Percentiles rank a stretch among this genome's conserved stretches.
These are phyloP conservation scores for Candolleomyces efflorescens DNA, from an alignment of 768 basidiomycete genomes.

Conservation along the genomic window DNA sequence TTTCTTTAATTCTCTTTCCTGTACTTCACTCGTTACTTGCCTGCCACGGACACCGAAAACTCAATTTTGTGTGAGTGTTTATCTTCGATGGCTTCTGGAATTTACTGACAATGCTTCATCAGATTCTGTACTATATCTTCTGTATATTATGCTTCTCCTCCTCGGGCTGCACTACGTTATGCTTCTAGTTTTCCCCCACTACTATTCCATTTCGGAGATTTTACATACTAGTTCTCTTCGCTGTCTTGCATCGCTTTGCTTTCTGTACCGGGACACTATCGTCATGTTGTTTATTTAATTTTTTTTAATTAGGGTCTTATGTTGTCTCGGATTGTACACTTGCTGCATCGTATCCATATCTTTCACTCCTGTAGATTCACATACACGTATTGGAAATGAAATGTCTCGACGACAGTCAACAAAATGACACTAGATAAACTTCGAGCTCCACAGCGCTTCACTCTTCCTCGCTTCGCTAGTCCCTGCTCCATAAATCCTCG, in stretches of 20 bases:
- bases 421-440: slow-evolving; percentile 33
- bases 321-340: not conserved
- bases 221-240: not conserved
- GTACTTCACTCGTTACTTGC: not conserved
- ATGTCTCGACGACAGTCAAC: not conserved
- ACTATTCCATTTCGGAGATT: not conserved
- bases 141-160: not conserved
- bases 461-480: slow-evolving; percentile 46
- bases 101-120: no score
- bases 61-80: no score
- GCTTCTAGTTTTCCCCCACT: not conserved
- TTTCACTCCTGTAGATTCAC: not conserved
- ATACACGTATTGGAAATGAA: not conserved
- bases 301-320: no score
- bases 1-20: slow-evolving; percentile 3
- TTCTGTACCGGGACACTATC: not conserved
- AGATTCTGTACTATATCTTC: no score
- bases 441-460: slow-evolving; percentile 51
- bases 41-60: no score
- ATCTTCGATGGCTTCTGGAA: no score
- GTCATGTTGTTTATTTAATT: no score
- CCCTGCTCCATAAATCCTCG: slow-evolving; percentile 42
- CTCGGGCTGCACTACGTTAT: not conserved
- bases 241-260: not conserved
- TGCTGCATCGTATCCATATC: not conserved